Base-by-base conservation (phyloP, 192 early-diverging fungal genomes). In the Rhizoclosmatium globosum region DNA sequence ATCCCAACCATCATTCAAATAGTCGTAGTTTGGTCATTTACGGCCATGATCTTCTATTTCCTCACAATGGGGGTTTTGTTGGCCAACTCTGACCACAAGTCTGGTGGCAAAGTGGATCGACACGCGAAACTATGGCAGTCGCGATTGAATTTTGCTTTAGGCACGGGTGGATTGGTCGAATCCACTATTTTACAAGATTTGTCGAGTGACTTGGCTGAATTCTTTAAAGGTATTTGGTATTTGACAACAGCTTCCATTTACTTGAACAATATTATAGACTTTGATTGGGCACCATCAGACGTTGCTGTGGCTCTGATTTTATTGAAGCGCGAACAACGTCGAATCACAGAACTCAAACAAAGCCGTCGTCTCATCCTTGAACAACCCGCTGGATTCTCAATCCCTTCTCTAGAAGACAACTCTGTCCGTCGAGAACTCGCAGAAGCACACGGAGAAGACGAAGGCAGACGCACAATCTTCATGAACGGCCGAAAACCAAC, bases 231-330 rank as follows among this genome's bases (percentile, higher is more conserved):
- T 72, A 58, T 19, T 23, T 13, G 38, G 15, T 7, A 39, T 42
- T 66, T 19, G 17, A 23, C 56, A 31, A 31, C 31, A 31, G 64
- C 23, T n/a, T 67, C 17, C 15, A 42, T 23, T 17, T 66, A 66
- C 15, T 3, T 67, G 17, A 31, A 31, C 31, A 31, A 31, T 31
- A 31, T 0, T 31, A 31, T 62, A 67, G 85, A 86, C 50, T 83
- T 86, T 23, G 85, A 86, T 74, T 86, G 85, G 85, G 81, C 85
- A 6, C 78, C 84, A 2, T 76, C 83, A 19, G 85, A 86, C 64
- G 80, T 86, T 4, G 78, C 79, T 43, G 79, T 82, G 13, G 85
- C 84, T 7, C 76, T 86, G n/a, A 65, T 85, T 11, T 77, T 86
- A 6, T 74, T 86, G 31, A 86, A 86, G 58, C 56, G 83, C 17